Conservation (phyloP, 306 rosid genomes). For the Sesbania bispinosa region DNA sequence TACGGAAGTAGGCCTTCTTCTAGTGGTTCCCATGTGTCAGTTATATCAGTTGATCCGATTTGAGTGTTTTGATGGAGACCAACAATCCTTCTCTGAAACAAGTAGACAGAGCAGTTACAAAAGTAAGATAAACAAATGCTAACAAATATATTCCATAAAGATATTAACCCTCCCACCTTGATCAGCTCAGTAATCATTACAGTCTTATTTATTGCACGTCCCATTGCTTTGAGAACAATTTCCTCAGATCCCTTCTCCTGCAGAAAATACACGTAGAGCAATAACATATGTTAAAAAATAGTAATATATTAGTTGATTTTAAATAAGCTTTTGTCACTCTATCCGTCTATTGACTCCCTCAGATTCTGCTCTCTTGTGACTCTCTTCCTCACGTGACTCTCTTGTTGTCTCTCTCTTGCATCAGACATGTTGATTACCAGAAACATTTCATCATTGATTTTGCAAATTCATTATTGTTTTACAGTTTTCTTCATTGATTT, state of each 20-base stretch:
- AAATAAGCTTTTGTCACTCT: background rate
- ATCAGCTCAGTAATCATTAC: conserved; percentile 85
- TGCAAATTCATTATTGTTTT: too few species aligned
- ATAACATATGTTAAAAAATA: background rate
- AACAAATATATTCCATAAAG: background rate
- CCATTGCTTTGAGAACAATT: conserved; percentile 86
- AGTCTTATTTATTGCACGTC: conserved; percentile 88
- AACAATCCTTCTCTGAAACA: conserved; percentile 75
- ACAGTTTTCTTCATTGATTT: background rate
- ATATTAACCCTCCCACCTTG: conserved; percentile 48
- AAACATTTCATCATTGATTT: background rate
- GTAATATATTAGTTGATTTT: background rate
- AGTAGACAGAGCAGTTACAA: conserved; percentile 4
- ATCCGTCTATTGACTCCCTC: background rate
- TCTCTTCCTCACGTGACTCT: background rate
- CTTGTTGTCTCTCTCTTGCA: background rate
- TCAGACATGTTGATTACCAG: background rate
- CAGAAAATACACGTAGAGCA: conserved; percentile 10
- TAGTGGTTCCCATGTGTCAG: conserved; percentile 84
- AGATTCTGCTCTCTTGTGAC: background rate
- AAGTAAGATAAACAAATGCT: conserved; percentile 12
- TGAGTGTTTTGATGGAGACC: conserved; percentile 72
- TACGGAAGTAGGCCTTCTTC: conserved; percentile 97
- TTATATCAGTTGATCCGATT: conserved; percentile 84
- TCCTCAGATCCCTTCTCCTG: conserved; percentile 79